Evolutionary conservation across 345 rosid genomes (phyloP).

Genomic region (Heritiera littoralis): DNA sequence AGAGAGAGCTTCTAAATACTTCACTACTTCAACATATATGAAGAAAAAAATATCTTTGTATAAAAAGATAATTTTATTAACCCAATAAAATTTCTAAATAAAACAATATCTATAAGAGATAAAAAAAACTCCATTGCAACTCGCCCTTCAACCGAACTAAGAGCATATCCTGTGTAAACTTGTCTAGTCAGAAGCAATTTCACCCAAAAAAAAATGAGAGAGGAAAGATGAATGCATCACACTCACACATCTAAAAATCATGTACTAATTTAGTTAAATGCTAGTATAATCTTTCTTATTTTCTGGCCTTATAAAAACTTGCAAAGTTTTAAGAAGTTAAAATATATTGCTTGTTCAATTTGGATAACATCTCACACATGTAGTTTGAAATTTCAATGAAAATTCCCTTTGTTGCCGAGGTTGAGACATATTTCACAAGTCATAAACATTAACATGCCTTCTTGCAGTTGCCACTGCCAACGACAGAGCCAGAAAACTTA

Average conservation of each 20-base stretch:
- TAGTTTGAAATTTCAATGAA: slow-evolving; percentile 88
- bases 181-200: slow-evolving; percentile 20
- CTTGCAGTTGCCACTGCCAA: slow-evolving; percentile 73
- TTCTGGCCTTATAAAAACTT: not conserved
- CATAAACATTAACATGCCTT: slow-evolving; percentile 91
- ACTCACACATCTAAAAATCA: not conserved
- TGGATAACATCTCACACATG: slow-evolving; percentile 94
- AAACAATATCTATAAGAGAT: too few species aligned
- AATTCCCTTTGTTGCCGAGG: slow-evolving; percentile 96
- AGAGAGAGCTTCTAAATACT: too few species aligned
- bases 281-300: not conserved
- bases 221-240: not conserved
- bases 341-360: slow-evolving; percentile 72
- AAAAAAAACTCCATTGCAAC: slow-evolving; percentile 87
- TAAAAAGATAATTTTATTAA: too few species aligned
- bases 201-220: not conserved
- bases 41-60: too few species aligned
- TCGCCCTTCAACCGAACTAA: slow-evolving; percentile 94
- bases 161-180: slow-evolving; percentile 83
- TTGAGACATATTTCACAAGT: slow-evolving; percentile 90
- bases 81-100: too few species aligned
- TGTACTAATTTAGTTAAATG: not conserved
- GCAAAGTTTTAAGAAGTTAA: not conserved
- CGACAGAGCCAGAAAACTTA: too few species aligned
- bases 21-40: too few species aligned